phyloP scores from a whole-genome alignment of 305 asterid species.

The Fraxinus baroniana region DNA sequence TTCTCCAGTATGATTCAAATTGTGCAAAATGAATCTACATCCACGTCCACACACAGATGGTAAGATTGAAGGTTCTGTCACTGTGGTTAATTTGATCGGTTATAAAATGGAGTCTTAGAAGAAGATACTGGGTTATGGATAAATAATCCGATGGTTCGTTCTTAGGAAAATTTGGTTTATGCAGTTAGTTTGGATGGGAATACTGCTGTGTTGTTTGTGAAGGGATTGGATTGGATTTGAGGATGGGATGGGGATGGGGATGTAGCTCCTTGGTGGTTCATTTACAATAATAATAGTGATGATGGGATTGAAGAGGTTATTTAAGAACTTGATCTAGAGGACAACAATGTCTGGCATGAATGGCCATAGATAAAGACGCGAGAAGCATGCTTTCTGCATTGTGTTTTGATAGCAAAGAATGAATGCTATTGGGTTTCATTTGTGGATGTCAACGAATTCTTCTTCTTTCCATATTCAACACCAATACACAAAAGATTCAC shows the following conservation, averaged over 20 bases:
- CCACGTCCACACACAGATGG: too few species aligned
- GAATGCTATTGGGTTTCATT: slow-evolving; percentile 87
- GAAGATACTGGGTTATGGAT: slow-evolving; percentile 27
- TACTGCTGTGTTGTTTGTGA: slow-evolving; percentile 70
- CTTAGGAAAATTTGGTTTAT: slow-evolving; percentile 70
- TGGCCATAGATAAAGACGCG: slow-evolving; percentile 98
- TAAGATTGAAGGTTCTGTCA: too few species aligned
- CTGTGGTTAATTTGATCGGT: too few species aligned
- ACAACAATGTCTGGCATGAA: slow-evolving; percentile 61
- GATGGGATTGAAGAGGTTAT: slow-evolving; percentile 55
- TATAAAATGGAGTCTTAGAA: slow-evolving; percentile 26
- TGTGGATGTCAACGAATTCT: slow-evolving; percentile 91
- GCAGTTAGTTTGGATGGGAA: slow-evolving; percentile 63
- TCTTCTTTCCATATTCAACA: slow-evolving; percentile 65
- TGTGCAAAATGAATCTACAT: too few species aligned
- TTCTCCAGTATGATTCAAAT: too few species aligned
- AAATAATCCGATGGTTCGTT: slow-evolving; percentile 34
- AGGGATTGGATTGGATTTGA: slow-evolving; percentile 59
- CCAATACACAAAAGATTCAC: slow-evolving; percentile 37
- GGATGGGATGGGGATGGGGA: slow-evolving; percentile 41
- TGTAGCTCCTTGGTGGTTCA: slow-evolving; percentile 32
- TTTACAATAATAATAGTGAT: slow-evolving; percentile 80
- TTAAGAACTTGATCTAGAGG: slow-evolving; percentile 42
- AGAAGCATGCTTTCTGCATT: slow-evolving; percentile 91
- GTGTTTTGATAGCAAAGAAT: slow-evolving; percentile 69